Evolutionary conservation across 2,329 filamentous ascomycete genomes (phyloP).

Genomic region (Fusarium sarcochroum): DNA sequence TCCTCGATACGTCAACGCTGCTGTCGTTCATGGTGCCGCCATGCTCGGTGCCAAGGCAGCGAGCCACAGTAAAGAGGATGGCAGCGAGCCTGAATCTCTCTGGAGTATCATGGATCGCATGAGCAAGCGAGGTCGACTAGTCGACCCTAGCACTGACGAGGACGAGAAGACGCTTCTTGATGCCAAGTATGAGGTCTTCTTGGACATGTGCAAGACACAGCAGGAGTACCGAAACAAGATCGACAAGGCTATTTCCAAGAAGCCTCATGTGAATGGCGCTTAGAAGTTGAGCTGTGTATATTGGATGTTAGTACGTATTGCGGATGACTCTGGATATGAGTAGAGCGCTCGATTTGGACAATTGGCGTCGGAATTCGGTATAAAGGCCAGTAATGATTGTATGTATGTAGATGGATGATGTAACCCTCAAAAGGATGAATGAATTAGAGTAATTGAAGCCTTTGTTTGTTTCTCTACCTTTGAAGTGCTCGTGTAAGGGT

Average conservation of each 20-base stretch:
- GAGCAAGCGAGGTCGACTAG: constrained; percentile 91
- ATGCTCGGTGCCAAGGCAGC: constrained; percentile 99
- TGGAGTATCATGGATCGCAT: constrained; percentile 99
- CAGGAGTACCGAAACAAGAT: constrained; percentile 84
- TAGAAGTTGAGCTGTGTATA: constrained; percentile 25
- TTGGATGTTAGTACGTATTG: neutral
- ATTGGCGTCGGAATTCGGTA: constrained; percentile 29
- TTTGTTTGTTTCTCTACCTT: neutral
- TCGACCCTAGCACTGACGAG: constrained; percentile 79
- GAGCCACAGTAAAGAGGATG: constrained; percentile 75
- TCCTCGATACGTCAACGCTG: constrained; percentile 92
- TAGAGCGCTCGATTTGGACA: constrained; percentile 19
- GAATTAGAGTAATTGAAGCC: constrained; percentile 26
- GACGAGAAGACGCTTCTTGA: constrained; percentile 84
- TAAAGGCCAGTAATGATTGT: constrained; percentile 28
- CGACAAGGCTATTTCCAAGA: constrained; percentile 70
- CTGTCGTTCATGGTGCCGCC: constrained; percentile 96
- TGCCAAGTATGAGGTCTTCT: constrained; percentile 95
- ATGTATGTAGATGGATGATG: constrained; percentile 15
- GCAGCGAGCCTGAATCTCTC: constrained; percentile 84
- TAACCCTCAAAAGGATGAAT: constrained; percentile 19
- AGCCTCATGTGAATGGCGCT: constrained; percentile 50
- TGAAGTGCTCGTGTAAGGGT: neutral
- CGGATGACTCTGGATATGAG: constrained; percentile 3
- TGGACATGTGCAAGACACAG: constrained; percentile 91